Conservation (phyloP, 768 basidiomycete genomes). For the Terana coerulea region DNA sequence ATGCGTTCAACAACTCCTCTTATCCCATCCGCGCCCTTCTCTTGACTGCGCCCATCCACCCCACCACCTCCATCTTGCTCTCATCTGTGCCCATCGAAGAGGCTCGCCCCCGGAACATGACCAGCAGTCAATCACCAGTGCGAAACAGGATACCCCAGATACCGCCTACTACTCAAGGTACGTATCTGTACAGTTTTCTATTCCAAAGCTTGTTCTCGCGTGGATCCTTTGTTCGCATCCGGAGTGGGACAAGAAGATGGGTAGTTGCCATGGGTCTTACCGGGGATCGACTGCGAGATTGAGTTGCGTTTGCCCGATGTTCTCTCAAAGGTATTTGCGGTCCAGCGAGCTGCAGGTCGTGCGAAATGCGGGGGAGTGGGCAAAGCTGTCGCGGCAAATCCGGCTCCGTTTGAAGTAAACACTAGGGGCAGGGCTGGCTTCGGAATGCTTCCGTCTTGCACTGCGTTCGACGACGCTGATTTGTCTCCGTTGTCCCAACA, state of each 20-base stretch:
- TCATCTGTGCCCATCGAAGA: constrained; percentile 19
- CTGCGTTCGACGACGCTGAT: constrained; percentile 15
- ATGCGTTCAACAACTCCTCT: constrained; percentile 28
- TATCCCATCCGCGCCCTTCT: constrained; percentile 23
- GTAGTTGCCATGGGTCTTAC: constrained; percentile 7
- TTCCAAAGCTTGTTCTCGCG: constrained; percentile 9
- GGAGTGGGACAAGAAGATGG: constrained; percentile 2
- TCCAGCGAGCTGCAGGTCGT: background rate
- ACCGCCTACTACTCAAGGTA: constrained; percentile 47
- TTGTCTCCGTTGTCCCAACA: constrained; percentile 11
- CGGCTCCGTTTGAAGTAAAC: constrained; percentile 1
- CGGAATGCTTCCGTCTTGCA: constrained; percentile 7
- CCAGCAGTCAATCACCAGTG: constrained; percentile 51
- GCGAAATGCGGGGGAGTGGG: constrained; percentile 1
- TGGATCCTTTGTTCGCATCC: constrained; percentile 10
- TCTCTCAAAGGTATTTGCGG: background rate
- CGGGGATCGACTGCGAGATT: constrained; percentile 14
- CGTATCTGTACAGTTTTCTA: constrained; percentile 25
- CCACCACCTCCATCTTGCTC: constrained; percentile 15
- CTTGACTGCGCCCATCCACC: constrained; percentile 27
- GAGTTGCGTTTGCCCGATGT: constrained; percentile 11
- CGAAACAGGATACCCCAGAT: constrained; percentile 51
- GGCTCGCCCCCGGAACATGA: constrained; percentile 38
- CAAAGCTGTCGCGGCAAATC: background rate
- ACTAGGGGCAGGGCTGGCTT: constrained; percentile 6